Evolutionary conservation across 345 rosid genomes (phyloP).

Genomic region (Gynandropsis gynandra): DNA sequence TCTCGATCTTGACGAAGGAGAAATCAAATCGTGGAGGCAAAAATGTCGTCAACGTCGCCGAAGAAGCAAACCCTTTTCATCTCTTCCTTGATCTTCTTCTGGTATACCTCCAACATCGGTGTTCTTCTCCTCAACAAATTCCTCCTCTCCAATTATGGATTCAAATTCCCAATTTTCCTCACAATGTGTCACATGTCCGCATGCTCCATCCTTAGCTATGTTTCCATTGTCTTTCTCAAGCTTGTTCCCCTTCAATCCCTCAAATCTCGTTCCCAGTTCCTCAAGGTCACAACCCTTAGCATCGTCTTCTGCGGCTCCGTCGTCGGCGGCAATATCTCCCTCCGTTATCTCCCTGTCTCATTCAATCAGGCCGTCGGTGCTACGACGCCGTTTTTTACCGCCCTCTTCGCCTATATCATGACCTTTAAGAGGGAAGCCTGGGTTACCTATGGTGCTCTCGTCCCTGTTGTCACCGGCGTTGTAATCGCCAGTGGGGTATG

Average conservation of each 20-base stretch:
- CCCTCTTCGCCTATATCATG: constrained; percentile 71
- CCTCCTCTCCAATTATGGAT: constrained; percentile 86
- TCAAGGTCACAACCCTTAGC: constrained; percentile 73
- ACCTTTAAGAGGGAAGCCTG: constrained; percentile 85
- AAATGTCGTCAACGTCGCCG: constrained; percentile 24
- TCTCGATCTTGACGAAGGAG: constrained; percentile 27
- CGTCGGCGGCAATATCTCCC: constrained; percentile 87
- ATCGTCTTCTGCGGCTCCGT: constrained; percentile 88
- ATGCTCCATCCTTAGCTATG: constrained; percentile 77
- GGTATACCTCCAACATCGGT: constrained; percentile 91
- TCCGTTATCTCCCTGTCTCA: constrained; percentile 78
- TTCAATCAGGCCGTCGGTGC: constrained; percentile 98
- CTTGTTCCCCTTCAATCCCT: constrained; percentile 70
- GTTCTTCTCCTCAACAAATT: constrained; percentile 89
- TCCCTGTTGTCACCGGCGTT: constrained; percentile 81
- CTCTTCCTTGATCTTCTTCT: constrained; percentile 45
- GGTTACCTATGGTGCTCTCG: constrained; percentile 78
- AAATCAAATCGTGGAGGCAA: constrained; percentile 12
- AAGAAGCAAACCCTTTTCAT: constrained; percentile 52
- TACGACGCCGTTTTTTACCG: constrained; percentile 88
- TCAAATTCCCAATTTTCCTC: constrained; percentile 84
- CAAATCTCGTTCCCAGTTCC: constrained; percentile 66
- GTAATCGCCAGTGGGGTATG: constrained; percentile 89
- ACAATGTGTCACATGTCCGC: constrained; percentile 98
- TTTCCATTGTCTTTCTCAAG: constrained; percentile 77